Evolutionary conservation across 768 basidiomycete species (phyloP), one percentile per base, ranked within the genome.

Genomic region (Kwoniella sp.): DNA sequence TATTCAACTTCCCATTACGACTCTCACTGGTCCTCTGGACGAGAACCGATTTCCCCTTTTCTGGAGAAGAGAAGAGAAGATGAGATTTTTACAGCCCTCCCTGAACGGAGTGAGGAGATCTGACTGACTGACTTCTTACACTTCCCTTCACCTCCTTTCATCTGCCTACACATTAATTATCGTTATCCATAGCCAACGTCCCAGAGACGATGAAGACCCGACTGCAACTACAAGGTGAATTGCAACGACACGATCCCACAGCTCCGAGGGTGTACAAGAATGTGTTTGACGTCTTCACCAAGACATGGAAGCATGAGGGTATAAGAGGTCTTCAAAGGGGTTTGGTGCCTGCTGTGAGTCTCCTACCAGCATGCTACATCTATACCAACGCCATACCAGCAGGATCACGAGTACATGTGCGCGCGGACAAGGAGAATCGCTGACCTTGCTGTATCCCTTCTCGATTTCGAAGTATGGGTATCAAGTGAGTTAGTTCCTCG

Each of bases 181-280:
- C 40, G 17, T 10, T 69, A 74, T 70, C 24, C 40, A 15, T 19
- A 71, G 77, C 71, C 24, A 72, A 73, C 40, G 75, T 78, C 24
- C 79, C 79, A 12, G 78, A 81, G 73, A 91, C 93, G 22, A 90
- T 90, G 49, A 98, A 98, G 81, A 98, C 96, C 46, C 88, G 95
- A 59, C 82, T 99, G 55, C 96, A 99, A 79, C 85, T 99, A 25
- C 93, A 98, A 76, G 96, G 95, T 25, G 96, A 98, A 80, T 86
- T 99, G 12, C 87, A 90, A 33, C 92, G 89, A 74, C 84, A 70
- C n/a, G 68, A 74, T 30, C 27, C 60, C 13, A 72, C 73, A 26
- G 68, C 71, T 6, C 71, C 73, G 68, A 90, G 87, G 76, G 90
- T 97, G 2, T 99, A 99, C 83, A 90, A 86, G 64, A 90, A 88